Base-by-base conservation (phyloP, 345 rosid species). In the Leavenworthia alabamica region DNA sequence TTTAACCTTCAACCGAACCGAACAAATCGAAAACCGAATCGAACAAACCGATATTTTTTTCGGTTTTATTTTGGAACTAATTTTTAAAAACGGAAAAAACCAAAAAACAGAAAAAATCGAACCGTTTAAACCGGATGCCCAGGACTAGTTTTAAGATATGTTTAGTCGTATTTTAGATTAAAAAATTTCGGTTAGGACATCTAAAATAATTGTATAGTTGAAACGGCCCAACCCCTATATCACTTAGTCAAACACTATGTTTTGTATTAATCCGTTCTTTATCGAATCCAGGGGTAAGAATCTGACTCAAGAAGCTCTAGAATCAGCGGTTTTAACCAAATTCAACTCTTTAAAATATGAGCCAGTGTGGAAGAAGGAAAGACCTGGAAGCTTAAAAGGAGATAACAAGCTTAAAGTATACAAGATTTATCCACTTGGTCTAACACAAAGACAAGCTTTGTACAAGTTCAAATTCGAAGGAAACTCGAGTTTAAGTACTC, bases 361-460 rank as follows among this genome's bases (percentile, higher is more conserved):
- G 44, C 94, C 94, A 0, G 55, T 85, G 33, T 89, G 99, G 99
- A 93, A 81, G 74, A 72, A 71, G 54, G 99, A 85, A 82, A 83
- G 97, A 62, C 99, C 97, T 4, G 62, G 45, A 72, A 85, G 82
- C 78, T 68, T 93, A 56, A 80, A 78, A 74, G 89, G 95, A 24
- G 88, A 80, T 35, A 78, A 78, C 3, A 81, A 80, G 46, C 82
- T 82, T 20, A 83, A 72, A 77, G 57, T 89, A 35, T 77, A 87
- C 76, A 68, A 67, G 67, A 78, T 93, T 73, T 83, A 82, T 53
- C 99, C 97, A 2, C 80, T 93, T 22, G 97, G 97, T 45, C 64
- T 83, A 77, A 89, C 99, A 3, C 97, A 89, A 77, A 82, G 94
- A 77, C 81, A 84, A 62, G 96, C 99, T 46, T 64, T 93, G 60